These are phyloP conservation scores for Arthrocladium fulminans DNA, from an alignment of 2,329 filamentous ascomycete genomes.

Conservation along the genomic window DNA sequence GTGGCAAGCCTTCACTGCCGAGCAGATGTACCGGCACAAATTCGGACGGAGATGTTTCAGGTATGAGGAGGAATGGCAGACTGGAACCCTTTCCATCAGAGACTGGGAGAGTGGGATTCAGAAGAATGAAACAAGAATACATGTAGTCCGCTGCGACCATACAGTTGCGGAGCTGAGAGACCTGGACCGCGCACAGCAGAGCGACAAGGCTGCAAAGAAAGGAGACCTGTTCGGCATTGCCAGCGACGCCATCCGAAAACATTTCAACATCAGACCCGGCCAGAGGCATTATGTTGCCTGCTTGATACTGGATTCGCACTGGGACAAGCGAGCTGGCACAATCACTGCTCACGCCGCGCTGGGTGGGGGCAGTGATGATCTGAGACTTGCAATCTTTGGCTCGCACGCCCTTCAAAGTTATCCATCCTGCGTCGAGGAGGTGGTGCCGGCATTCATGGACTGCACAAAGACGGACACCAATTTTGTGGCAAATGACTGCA, in stretches of 20 bases:
- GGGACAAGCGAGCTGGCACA: conserved; percentile 62
- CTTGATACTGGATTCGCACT: conserved; percentile 77
- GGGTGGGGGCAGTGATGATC: conserved; percentile 58
- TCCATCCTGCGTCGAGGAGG: conserved; percentile 78
- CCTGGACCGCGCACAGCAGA: conserved; percentile 69
- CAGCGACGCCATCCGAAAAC: conserved; percentile 62
- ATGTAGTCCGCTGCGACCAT: conserved; percentile 72
- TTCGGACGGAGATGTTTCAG: conserved; percentile 79
- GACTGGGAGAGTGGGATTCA: conserved; percentile 64
- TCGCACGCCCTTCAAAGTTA: conserved; percentile 90
- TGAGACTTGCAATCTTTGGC: conserved; percentile 82
- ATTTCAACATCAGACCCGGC: conserved; percentile 65
- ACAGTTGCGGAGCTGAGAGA: conserved; percentile 77
- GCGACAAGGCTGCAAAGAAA: conserved; percentile 58
- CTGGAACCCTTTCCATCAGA: conserved; percentile 66
- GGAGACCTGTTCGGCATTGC: conserved; percentile 70
- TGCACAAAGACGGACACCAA: conserved; percentile 80
- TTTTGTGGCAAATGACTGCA: conserved; percentile 73
- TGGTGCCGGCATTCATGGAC: conserved; percentile 79
- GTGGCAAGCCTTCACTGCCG: conserved; percentile 94
- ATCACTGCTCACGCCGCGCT: conserved; percentile 75
- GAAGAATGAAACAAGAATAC: conserved; percentile 84
- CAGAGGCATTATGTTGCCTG: conserved; percentile 85
- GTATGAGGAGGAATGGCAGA: conserved; percentile 91
- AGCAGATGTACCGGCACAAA: conserved; percentile 88